Evolutionary conservation across 2,329 filamentous ascomycete species (phyloP).

Genomic region (Sporothrix pallida): DNA sequence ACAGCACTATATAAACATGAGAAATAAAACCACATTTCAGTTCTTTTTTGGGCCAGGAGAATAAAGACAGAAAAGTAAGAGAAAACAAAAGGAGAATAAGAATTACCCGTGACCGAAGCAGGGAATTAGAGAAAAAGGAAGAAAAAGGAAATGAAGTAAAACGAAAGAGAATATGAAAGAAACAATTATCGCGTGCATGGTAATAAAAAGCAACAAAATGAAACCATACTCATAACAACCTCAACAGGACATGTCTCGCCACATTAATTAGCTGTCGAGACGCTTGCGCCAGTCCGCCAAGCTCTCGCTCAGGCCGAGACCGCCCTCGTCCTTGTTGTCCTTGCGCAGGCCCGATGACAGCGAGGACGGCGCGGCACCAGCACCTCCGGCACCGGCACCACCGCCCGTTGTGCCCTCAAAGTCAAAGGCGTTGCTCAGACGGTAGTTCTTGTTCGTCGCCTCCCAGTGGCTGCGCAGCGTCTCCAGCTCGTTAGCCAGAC

Average conservation of each 20-base stretch:
- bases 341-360: conserved; percentile 34
- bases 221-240: conserved; percentile 2
- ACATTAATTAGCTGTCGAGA: conserved; percentile 58
- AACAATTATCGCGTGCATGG: conserved; percentile 18
- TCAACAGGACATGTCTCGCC: neutral
- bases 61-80: neutral
- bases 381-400: conserved; percentile 33
- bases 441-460: conserved; percentile 92
- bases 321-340: conserved; percentile 51
- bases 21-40: conserved; percentile 28
- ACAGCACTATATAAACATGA: conserved; percentile 20
- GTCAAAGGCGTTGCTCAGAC: conserved; percentile 86
- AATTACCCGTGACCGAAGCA: neutral
- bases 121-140: conserved; percentile 18
- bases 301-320: conserved; percentile 68
- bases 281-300: conserved; percentile 81
- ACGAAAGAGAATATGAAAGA: conserved; percentile 1
- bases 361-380: neutral
- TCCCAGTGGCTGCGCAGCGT: conserved; percentile 92
- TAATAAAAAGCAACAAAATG: neutral
- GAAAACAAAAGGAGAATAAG: neutral
- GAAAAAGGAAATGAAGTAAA: neutral
- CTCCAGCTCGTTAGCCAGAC: conserved; percentile 89
- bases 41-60: conserved; percentile 20
- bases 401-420: conserved; percentile 61